Evolutionary conservation across 164 flowering plant genomes (phyloP).

Genomic region (Santalum album): DNA sequence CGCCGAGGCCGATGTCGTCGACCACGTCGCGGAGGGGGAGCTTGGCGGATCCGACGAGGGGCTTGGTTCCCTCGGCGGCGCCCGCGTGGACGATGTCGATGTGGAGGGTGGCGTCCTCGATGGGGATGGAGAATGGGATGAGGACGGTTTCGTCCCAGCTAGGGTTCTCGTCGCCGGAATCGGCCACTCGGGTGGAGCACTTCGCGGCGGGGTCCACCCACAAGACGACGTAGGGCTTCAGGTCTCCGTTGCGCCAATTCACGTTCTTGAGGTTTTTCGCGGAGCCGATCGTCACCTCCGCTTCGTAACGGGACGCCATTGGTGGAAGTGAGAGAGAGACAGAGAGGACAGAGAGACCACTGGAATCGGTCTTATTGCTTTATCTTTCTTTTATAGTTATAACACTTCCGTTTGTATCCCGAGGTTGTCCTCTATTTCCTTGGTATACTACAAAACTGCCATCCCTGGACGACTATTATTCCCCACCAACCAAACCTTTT

Average conservation of each 20-base stretch:
- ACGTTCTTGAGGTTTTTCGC: slow-evolving; percentile 79
- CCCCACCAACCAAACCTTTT: no score
- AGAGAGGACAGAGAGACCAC: no score
- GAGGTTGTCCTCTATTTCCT: no score
- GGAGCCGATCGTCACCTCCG: slow-evolving; percentile 44
- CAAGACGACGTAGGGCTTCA: slow-evolving; percentile 67
- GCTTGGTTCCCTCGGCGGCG: slow-evolving; percentile 39
- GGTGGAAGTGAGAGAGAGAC: background rate
- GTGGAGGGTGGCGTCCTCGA: slow-evolving; percentile 36
- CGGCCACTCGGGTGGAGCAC: slow-evolving; percentile 47
- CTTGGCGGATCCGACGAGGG: slow-evolving; percentile 52
- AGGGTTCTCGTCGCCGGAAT: slow-evolving; percentile 49
- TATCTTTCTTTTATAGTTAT: no score
- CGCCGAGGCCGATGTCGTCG: slow-evolving; percentile 45
- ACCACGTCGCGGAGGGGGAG: slow-evolving; percentile 39
- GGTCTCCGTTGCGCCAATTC: slow-evolving; percentile 73
- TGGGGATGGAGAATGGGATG: slow-evolving; percentile 36
- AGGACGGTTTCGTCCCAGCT: slow-evolving; percentile 51
- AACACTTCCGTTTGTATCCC: no score
- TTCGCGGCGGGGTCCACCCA: slow-evolving; percentile 63
- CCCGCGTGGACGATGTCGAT: slow-evolving; percentile 56
- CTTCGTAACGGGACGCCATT: slow-evolving; percentile 39
- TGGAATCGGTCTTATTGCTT: no score
- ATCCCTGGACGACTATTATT: no score
- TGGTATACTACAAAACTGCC: no score